A percentile compares a stretch with the other conserved stretches of the same genome.
Conservation (phyloP, 1,284 basidiomycete species). For the Rhodotorula sp. region DNA sequence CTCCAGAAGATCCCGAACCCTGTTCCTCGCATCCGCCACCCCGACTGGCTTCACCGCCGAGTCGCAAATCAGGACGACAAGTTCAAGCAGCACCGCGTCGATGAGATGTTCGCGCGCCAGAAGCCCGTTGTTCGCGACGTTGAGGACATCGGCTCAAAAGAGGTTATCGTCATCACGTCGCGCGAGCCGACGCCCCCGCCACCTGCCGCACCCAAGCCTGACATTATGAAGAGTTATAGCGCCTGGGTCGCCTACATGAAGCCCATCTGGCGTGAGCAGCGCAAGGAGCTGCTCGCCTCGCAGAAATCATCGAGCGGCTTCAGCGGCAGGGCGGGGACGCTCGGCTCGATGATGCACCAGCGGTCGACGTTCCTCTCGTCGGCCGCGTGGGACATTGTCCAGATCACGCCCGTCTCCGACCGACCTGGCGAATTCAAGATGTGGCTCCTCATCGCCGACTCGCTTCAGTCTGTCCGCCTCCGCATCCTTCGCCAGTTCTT, state of each 20-base stretch:
- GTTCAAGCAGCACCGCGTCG: conserved; percentile 96
- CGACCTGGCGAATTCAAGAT: conserved; percentile 80
- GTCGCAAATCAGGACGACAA: conserved; percentile 89
- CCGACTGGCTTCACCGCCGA: conserved; percentile 93
- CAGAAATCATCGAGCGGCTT: conserved; percentile 10
- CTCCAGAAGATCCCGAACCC: conserved; percentile 97
- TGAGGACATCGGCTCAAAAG: conserved; percentile 60
- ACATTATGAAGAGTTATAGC: conserved; percentile 60
- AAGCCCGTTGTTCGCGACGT: conserved; percentile 40
- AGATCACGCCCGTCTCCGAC: conserved; percentile 63
- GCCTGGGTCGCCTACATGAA: conserved; percentile 78
- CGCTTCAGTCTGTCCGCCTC: conserved; percentile 74
- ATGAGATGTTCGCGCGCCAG: conserved; percentile 80
- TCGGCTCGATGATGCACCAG: conserved; percentile 70
- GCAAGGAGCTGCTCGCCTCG: conserved; percentile 54
- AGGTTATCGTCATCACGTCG: conserved; percentile 43
- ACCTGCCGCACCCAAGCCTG: conserved; percentile 41
- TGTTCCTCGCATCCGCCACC: conserved; percentile 91
- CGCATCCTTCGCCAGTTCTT: conserved; percentile 56
- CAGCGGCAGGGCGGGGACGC: conserved; percentile 36
- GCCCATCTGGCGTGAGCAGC: conserved; percentile 70
- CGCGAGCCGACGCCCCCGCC: conserved; percentile 55
- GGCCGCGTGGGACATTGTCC: conserved; percentile 87
- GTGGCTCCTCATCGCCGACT: conserved; percentile 82
- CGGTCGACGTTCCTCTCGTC: conserved; percentile 63